Percentiles rank a stretch among this genome's conserved stretches.
Conservation (phyloP, 768 basidiomycete species). For the Phylloporus scabripes region DNA sequence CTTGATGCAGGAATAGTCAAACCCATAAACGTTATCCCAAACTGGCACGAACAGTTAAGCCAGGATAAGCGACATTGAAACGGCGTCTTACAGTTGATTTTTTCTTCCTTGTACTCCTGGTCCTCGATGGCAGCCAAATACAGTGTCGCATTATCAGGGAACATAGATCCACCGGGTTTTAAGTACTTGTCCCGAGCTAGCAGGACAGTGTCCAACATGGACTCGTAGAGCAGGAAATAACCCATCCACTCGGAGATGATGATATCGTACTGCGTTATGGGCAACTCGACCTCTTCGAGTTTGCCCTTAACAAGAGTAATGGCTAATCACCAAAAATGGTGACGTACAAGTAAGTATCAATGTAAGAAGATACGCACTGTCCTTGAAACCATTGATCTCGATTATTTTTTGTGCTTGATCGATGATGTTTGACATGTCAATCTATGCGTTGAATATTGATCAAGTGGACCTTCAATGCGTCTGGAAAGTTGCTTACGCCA, state of each 20-base stretch:
- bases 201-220: slow-evolving; percentile 98
- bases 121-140: slow-evolving; percentile 98
- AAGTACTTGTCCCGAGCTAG: slow-evolving; percentile 96
- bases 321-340: slow-evolving; percentile 38
- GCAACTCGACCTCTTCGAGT: slow-evolving; percentile 87
- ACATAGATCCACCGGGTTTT: slow-evolving; percentile 84
- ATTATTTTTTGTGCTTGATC: slow-evolving; percentile 98
- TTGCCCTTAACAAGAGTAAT: slow-evolving; percentile 98
- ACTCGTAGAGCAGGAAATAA: slow-evolving; percentile 98
- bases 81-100: slow-evolving; percentile 81
- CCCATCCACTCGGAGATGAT: slow-evolving; percentile 99
- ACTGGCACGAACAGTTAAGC: slow-evolving; percentile 44
- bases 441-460: slow-evolving; percentile 41
- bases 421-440: slow-evolving; percentile 99
- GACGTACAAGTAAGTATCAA: neutral
- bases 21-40: slow-evolving; percentile 99
- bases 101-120: slow-evolving; percentile 99
- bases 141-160: slow-evolving; percentile 91
- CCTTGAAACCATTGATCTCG: slow-evolving; percentile 92
- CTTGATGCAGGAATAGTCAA: slow-evolving; percentile 99
- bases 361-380: slow-evolving; percentile 59
- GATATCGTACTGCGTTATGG: slow-evolving; percentile 91
- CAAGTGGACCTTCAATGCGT: slow-evolving; percentile 7
- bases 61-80: neutral
- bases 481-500: slow-evolving; percentile 51